Evolutionary conservation across 805 yeast species (phyloP).

Genomic region (Candida rishiriensis): DNA sequence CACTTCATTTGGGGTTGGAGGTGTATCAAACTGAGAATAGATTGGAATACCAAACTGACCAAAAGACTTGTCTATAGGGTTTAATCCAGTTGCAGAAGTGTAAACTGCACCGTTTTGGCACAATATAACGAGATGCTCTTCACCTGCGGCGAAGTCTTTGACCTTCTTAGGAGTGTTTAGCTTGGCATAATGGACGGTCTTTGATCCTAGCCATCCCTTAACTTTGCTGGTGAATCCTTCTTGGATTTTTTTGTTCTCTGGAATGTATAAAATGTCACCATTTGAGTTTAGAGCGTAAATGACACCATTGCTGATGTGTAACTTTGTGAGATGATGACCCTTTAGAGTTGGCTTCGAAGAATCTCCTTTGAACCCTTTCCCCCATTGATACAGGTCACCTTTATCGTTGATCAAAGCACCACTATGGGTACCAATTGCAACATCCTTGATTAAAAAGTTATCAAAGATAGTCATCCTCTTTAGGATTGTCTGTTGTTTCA

Average conservation of each 20-base stretch:
- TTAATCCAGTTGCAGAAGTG: conserved; percentile 54
- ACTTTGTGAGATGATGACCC: conserved; percentile 41
- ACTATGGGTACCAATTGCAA: conserved; percentile 45
- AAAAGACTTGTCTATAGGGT: conserved; percentile 37
- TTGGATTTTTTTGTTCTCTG: conserved; percentile 26
- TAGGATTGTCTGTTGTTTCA: conserved; percentile 45
- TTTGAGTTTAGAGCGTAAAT: conserved; percentile 43
- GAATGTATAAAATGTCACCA: conserved; percentile 42
- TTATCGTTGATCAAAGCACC: conserved; percentile 58
- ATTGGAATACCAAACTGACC: conserved; percentile 88
- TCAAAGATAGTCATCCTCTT: conserved; percentile 62
- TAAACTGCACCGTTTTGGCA: conserved; percentile 58
- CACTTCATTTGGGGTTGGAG: conserved; percentile 45
- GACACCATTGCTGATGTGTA: conserved; percentile 49
- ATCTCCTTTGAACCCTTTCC: conserved; percentile 33
- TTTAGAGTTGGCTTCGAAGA: conserved; percentile 33
- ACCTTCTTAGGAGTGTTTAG: conserved; percentile 18
- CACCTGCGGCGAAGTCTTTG: conserved; percentile 52
- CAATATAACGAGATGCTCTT: conserved; percentile 61
- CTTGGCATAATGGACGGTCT: conserved; percentile 12
- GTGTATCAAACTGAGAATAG: conserved; percentile 57
- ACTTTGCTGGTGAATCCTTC: conserved; percentile 5
- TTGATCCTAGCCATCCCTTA: conserved; percentile 14
- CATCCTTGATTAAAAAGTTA: conserved; percentile 49
- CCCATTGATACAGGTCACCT: conserved; percentile 78